Base-by-base conservation (phyloP, 2,329 filamentous ascomycete species). In the Zalaria obscura region DNA sequence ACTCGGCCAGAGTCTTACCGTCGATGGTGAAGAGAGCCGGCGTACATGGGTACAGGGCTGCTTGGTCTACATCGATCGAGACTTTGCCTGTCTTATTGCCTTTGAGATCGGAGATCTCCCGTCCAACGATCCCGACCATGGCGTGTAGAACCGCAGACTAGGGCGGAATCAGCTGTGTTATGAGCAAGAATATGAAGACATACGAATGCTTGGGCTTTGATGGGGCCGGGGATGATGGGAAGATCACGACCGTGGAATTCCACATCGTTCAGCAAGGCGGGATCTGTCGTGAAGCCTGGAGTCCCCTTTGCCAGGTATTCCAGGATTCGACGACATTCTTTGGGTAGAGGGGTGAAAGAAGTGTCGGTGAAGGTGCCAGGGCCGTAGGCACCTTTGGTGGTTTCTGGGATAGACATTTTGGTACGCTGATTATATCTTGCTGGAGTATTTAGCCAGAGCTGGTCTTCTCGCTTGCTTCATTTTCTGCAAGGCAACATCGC, bases 31-130 rank as follows among this genome's bases (percentile, higher is more conserved):
- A 57, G 2, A 62, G 56, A 9, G 60, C 59, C 0, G 62, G 55
- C 6, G 60, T 62, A 5, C 57, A 66, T 29, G 68, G 59, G 58
- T 63, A 72, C 5, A 72, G 51, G 0, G 57, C 63, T 1, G 63
- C 59, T 28, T 71, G 66, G 18, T 68, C 66, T 0, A 67, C 70
- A 48, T 72, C 61, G 41, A 72, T 56, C 0, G 52, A 58, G n/a
- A 69, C 52, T 6, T 50, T 40, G 5, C 48, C 55, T 28, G 45
- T 49, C 40, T 42, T 42, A 6, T 45, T 44, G 3, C 53, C 53
- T 28, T 52, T 51, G 7, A 57, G 45, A 7, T 48, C 53, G 1
- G 62, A 46, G 8, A 68, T 54, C 42, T 67, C 64, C 40, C 63
- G 58, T 3, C 48, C 62, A n/a, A 65, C 53, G 3, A 67, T 44